Evolutionary conservation across 441 rosid species (phyloP), one percentile per base, ranked within the genome.

Genomic region (Monsonia emarginata): DNA sequence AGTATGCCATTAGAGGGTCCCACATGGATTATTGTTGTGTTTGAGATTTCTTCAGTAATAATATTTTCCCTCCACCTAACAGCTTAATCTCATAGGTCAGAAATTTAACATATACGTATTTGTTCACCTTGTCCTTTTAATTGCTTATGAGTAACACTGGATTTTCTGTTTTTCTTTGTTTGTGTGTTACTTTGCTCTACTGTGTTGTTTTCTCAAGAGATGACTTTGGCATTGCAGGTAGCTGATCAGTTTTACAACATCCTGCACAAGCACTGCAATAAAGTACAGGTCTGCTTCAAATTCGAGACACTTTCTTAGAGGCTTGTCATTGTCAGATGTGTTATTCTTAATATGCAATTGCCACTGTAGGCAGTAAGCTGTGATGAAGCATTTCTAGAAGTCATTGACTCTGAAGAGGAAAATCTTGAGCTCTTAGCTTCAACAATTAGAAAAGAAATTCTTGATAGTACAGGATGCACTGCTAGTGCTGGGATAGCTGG

Each of bases 321-420:
- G 48, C 46, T 30, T 19, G 9, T 42, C 66, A 44, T 70, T 2
- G 64, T 59, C 50, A 40, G 30, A 46, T 48, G 36, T 67, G 54
- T 69, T 61, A 31, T 40, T 74, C 50, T 57, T 72, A 63, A 30
- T 61, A 27, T 65, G 57, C 44, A 67, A 40, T 61, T 69, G 26
- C 56, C 75, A 54, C 42, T 73, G 68, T 70, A 91, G 97, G 98
- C 98, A 30, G 81, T 93, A 72, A 90, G 98, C 81, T 93, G 98
- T 61, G 98, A 93, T 27, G 98, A 93, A 81, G 98, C 98, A 59
- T 93, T 90, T 81, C 73, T 93, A 74, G 93, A 90, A 73, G 75
- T 87, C 48, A 78, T 85, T 16, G 83, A 84, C 72, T 71, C 78
- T 36, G 75, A 63, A 40, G 79, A 75, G 63, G 77, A 70, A 72